These are phyloP conservation scores for Pascua sp. DNA, from an alignment of 1,284 basidiomycete species.

Conservation along the genomic window DNA sequence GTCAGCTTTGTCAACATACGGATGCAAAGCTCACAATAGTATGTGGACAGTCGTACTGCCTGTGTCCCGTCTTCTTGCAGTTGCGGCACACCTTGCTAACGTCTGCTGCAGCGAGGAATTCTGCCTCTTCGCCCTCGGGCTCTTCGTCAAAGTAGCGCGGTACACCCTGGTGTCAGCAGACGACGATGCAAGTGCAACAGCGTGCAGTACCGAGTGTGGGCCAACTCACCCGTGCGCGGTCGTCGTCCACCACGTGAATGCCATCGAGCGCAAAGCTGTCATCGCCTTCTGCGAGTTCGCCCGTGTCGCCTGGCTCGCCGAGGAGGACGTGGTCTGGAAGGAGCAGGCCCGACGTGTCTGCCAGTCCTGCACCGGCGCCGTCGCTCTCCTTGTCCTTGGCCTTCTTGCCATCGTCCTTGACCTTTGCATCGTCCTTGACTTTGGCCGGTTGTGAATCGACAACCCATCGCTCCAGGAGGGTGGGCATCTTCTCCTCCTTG, in stretches of 20 bases:
- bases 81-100: conserved; percentile 38
- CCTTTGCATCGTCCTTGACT: background rate
- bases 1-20: background rate
- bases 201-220: too few relatives aligned
- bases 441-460: background rate
- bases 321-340: conserved; percentile 16
- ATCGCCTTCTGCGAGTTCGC: conserved; percentile 11
- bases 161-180: conserved; percentile 24
- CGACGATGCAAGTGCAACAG: too few relatives aligned
- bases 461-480: too few relatives aligned
- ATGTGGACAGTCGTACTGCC: conserved; percentile 33
- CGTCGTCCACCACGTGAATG: conserved; percentile 36
- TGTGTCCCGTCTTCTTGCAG: conserved; percentile 43
- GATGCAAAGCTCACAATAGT: conserved; percentile 28
- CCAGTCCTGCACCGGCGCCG: background rate
- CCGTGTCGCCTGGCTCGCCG: conserved; percentile 31
- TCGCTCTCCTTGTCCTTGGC: background rate
- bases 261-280: conserved; percentile 26
- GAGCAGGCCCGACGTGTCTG: background rate
- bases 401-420: background rate
- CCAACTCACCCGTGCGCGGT: conserved; percentile 28
- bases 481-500: background rate
- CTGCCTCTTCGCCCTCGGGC: conserved; percentile 27
- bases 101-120: conserved; percentile 41
- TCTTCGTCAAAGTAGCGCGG: conserved; percentile 36